A percentile compares a stretch with the other conserved stretches of the same genome.
phyloP scores from a whole-genome alignment of 1,284 basidiomycete genomes.

The Heterobasidion irregulare region DNA sequence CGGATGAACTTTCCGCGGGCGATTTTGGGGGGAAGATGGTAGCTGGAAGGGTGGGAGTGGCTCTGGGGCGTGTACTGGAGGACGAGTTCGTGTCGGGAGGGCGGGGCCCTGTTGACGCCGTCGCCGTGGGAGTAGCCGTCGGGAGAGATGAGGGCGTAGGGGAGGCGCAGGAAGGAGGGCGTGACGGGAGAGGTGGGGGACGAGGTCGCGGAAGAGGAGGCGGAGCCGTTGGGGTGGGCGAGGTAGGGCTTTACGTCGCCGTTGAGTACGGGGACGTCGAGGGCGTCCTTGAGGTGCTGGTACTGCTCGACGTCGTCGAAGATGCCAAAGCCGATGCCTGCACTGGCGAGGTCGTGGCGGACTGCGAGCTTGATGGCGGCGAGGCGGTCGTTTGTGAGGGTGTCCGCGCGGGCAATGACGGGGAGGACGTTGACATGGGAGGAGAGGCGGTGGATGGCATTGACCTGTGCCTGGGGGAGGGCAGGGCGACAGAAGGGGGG shows the following conservation, averaged over 20 bases:
- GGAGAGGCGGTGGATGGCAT: slow-evolving; percentile 85
- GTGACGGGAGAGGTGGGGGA: slow-evolving; percentile 56
- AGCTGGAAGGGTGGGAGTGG: slow-evolving; percentile 29
- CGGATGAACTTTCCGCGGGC: slow-evolving; percentile 55
- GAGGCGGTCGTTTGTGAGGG: slow-evolving; percentile 83
- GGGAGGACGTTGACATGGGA: slow-evolving; percentile 92
- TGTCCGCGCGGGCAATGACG: slow-evolving; percentile 88
- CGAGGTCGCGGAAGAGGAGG: slow-evolving; percentile 35
- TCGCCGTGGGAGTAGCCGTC: slow-evolving; percentile 75
- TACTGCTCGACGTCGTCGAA: slow-evolving; percentile 63
- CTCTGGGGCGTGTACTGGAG: slow-evolving; percentile 46
- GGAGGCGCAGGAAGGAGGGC: slow-evolving; percentile 51
- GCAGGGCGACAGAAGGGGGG: slow-evolving; percentile 55
- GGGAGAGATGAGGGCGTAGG: slow-evolving; percentile 74
- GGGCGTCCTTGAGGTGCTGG: slow-evolving; percentile 30
- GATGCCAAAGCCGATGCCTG: slow-evolving; percentile 78
- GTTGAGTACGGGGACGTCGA: slow-evolving; percentile 32
- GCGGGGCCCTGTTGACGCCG: slow-evolving; percentile 48
- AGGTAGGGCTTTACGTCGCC: slow-evolving; percentile 44
- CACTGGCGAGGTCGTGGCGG: slow-evolving; percentile 66
- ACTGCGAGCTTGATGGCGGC: slow-evolving; percentile 70
- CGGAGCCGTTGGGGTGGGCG: slow-evolving; percentile 38
- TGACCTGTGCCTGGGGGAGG: slow-evolving; percentile 73
- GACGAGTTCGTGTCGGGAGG: slow-evolving; percentile 56
- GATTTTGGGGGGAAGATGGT: slow-evolving; percentile 30